These are phyloP conservation scores for Penicillium goetzii DNA, from an alignment of 495 filamentous ascomycete species.

Conservation along the genomic window DNA sequence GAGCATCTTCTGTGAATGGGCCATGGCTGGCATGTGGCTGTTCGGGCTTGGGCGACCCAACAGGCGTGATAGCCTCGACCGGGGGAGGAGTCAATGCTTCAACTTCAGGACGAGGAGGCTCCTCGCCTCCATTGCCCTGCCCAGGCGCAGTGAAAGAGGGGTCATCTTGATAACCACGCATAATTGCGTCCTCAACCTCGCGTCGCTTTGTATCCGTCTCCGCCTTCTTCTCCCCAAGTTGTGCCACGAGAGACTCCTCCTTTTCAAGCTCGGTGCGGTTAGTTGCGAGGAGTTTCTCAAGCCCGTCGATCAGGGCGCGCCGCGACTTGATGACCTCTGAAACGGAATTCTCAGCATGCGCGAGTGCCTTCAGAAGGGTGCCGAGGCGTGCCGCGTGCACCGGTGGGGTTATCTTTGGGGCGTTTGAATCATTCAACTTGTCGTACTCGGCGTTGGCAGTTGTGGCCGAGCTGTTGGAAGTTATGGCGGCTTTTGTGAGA, in stretches of 20 bases:
- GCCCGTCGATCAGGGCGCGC: constrained; percentile 69
- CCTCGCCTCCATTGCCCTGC: constrained; percentile 45
- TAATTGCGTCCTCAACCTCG: constrained; percentile 87
- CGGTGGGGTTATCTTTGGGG: constrained; percentile 71
- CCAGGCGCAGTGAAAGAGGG: constrained; percentile 41
- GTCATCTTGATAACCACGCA: constrained; percentile 67
- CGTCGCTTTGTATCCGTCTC: constrained; percentile 76
- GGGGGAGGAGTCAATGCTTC: constrained; percentile 84
- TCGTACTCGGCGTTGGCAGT: constrained; percentile 79
- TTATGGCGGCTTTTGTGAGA: constrained; percentile 68
- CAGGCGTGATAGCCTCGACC: constrained; percentile 52
- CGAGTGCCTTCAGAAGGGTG: constrained; percentile 81
- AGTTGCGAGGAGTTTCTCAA: constrained; percentile 79
- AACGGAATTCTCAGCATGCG: constrained; percentile 88
- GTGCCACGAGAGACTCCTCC: constrained; percentile 66
- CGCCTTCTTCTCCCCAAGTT: constrained; percentile 61
- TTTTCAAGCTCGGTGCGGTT: constrained; percentile 68
- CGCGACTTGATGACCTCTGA: constrained; percentile 89
- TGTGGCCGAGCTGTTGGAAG: constrained; percentile 62
- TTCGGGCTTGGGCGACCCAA: constrained; percentile 46
- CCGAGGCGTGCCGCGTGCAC: constrained; percentile 91
- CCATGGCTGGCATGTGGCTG: constrained; percentile 29
- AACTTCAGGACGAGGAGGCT: constrained; percentile 70
- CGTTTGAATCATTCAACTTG: constrained; percentile 72
- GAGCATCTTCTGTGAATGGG: constrained; percentile 33